These are phyloP conservation scores for Choricystis sp. DNA, from an alignment of 139 green algal genomes.

Conservation along the genomic window DNA sequence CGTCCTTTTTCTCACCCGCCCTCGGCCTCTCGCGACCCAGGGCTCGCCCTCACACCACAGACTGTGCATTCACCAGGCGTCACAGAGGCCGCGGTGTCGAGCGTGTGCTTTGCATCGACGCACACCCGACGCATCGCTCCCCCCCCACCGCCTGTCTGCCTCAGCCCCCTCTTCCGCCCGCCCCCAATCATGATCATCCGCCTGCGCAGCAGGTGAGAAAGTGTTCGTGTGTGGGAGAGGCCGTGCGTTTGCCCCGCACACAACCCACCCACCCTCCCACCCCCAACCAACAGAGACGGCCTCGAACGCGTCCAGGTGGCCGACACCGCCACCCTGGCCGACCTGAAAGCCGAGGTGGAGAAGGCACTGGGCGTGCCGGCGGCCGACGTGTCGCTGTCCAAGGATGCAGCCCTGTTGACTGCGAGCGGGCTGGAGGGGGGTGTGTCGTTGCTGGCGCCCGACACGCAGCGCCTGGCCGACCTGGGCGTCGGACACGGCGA, in stretches of 20 bases:
- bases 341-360: slow-evolving; percentile 37
- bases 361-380: slow-evolving; percentile 42
- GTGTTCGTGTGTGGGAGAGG: no score
- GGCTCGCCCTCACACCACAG: no score
- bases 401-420: slow-evolving; percentile 49
- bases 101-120: no score
- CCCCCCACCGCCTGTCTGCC: no score
- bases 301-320: slow-evolving; percentile 57
- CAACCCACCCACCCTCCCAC: neutral
- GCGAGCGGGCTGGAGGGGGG: slow-evolving; percentile 3
- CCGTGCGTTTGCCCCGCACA: neutral
- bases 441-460: slow-evolving; percentile 25
- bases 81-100: no score
- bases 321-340: slow-evolving; percentile 26
- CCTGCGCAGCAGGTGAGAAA: slow-evolving; percentile 31
- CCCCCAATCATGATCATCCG: slow-evolving; percentile 67
- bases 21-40: no score
- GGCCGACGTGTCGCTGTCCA: slow-evolving; percentile 53
- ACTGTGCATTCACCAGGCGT: no score
- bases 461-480: slow-evolving; percentile 6
- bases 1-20: no score
- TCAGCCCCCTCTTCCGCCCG: no score
- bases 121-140: no score
- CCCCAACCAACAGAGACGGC: slow-evolving; percentile 38
- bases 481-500: slow-evolving; percentile 44